These are phyloP conservation scores for Colletotrichum filicis DNA, from an alignment of 2,329 filamentous ascomycete genomes.

Conservation along the genomic window DNA sequence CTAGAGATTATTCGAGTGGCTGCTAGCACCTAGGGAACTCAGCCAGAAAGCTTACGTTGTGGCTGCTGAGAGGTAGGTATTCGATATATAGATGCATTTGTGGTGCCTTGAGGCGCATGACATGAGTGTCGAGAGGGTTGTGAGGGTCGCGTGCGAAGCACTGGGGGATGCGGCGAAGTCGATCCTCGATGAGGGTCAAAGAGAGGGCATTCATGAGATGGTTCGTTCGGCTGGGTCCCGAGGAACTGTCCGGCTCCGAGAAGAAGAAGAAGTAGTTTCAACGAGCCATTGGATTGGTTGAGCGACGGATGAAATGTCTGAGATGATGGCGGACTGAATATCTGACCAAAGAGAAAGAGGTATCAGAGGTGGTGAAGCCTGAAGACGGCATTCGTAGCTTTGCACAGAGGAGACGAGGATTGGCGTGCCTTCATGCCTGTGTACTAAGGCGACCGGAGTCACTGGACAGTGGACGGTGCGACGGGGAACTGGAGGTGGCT, in stretches of 20 bases:
- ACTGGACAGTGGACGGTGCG: too few relatives aligned
- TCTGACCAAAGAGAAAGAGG: neutral
- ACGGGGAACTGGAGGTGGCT: conserved; percentile 24
- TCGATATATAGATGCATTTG: neutral
- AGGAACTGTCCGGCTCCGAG: neutral
- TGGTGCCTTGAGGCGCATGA: neutral
- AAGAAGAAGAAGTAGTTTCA: neutral
- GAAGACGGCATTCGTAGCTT: too few relatives aligned
- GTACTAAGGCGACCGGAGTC: neutral
- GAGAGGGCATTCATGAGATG: neutral
- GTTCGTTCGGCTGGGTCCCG: neutral
- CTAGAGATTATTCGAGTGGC: neutral
- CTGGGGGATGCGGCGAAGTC: neutral
- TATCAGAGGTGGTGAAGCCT: neutral
- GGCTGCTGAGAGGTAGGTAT: neutral
- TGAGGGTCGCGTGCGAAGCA: neutral
- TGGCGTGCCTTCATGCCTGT: neutral
- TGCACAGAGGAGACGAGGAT: neutral
- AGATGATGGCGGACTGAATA: neutral
- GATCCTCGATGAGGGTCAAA: neutral
- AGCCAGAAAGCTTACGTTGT: neutral
- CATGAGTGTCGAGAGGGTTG: neutral
- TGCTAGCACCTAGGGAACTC: neutral
- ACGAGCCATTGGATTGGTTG: neutral
- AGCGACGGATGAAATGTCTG: conserved; percentile 1